Percentiles rank a stretch among this genome's conserved stretches.
Conservation (phyloP, 1,284 basidiomycete genomes). For the Irpex lacteus region DNA sequence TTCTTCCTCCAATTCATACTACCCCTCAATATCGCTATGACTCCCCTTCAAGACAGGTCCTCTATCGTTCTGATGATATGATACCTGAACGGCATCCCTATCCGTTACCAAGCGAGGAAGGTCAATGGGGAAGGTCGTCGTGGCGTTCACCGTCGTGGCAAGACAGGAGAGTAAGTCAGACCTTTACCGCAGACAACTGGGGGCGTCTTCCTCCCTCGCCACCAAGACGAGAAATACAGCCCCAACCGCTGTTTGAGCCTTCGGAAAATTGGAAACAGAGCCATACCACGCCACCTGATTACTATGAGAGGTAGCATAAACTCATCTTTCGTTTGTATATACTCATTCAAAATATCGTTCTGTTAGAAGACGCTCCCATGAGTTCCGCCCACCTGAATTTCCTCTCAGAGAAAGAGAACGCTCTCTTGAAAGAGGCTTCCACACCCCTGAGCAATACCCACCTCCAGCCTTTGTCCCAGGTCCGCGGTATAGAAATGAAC, state of each 20-base stretch:
- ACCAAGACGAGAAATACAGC: constrained; percentile 37
- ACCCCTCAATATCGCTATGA: constrained; percentile 39
- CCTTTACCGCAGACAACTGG: constrained; percentile 19
- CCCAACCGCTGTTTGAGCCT: constrained; percentile 65
- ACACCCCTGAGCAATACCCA: constrained; percentile 14
- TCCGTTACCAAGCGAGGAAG: constrained; percentile 22
- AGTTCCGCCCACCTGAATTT: constrained; percentile 12
- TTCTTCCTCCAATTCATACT: constrained; percentile 38
- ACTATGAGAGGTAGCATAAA: constrained; percentile 15
- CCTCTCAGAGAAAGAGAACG: constrained; percentile 13
- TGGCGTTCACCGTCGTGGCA: constrained; percentile 29
- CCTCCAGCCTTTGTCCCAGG: constrained; percentile 9
- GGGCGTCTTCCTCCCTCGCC: constrained; percentile 16
- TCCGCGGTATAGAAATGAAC: constrained; percentile 24
- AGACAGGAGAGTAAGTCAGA: constrained; percentile 25
- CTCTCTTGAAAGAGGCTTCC: constrained; percentile 12
- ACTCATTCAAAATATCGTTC: neutral
- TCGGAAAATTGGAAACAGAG: constrained; percentile 67
- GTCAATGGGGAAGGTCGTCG: constrained; percentile 30
- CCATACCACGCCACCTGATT: constrained; percentile 33
- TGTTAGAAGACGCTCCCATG: constrained; percentile 13
- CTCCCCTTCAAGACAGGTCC: constrained; percentile 26
- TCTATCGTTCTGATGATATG: constrained; percentile 41
- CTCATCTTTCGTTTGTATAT: neutral
- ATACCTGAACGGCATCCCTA: constrained; percentile 50